Evolutionary conservation across 306 rosid species (phyloP).

Genomic region (Inga laurina): DNA sequence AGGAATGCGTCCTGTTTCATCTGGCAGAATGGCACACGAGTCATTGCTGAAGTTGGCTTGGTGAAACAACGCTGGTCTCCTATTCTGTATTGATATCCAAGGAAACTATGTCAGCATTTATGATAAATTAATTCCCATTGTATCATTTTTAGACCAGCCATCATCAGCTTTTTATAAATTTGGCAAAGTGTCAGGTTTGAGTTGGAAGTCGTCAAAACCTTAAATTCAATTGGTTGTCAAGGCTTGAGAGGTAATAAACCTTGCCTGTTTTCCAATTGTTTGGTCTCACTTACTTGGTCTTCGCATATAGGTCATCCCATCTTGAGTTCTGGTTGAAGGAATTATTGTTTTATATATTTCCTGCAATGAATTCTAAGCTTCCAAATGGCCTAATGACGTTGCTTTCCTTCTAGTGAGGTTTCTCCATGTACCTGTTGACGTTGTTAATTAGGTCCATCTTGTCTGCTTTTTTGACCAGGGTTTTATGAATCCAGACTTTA

Average conservation of each 20-base stretch:
- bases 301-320: constrained; percentile 23
- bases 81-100: neutral
- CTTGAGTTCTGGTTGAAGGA: constrained; percentile 9
- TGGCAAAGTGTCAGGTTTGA: constrained; percentile 34
- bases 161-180: constrained; percentile 25
- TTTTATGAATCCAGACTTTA: neutral
- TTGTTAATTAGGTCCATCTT: constrained; percentile 19
- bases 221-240: constrained; percentile 33
- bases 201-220: constrained; percentile 30
- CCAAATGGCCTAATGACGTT: constrained; percentile 2
- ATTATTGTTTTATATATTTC: neutral
- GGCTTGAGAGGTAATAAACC: constrained; percentile 40
- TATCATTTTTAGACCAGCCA: neutral
- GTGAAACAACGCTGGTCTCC: neutral
- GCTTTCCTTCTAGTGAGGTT: neutral
- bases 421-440: neutral
- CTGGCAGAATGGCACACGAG: constrained; percentile 7
- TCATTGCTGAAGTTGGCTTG: constrained; percentile 14
- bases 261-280: constrained; percentile 24
- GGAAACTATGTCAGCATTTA: constrained; percentile 8
- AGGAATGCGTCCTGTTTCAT: constrained; percentile 11
- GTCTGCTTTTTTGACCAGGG: constrained; percentile 9
- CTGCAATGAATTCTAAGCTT: constrained; percentile 19
- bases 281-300: constrained; percentile 7
- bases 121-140: constrained; percentile 9